Percentiles rank a stretch among this genome's conserved stretches.
Conservation (phyloP, 495 filamentous ascomycete genomes). For the Trichoderma virens region DNA sequence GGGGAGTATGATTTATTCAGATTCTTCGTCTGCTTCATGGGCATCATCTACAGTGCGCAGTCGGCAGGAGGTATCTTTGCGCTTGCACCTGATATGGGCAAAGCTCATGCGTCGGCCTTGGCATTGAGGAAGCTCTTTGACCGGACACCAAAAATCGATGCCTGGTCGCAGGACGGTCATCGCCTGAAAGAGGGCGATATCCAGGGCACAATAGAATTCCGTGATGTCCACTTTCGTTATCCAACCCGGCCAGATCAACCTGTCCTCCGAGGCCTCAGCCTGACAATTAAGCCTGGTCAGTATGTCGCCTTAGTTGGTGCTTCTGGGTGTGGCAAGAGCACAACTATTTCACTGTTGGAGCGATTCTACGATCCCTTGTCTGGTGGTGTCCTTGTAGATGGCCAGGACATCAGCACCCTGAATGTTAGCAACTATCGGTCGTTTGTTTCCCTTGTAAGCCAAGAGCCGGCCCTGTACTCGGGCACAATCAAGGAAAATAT, state of each 20-base stretch:
- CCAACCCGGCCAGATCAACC: slow-evolving; percentile 49
- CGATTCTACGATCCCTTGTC: slow-evolving; percentile 76
- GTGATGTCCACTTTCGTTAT: slow-evolving; percentile 57
- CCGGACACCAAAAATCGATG: slow-evolving; percentile 28
- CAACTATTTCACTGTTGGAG: slow-evolving; percentile 72
- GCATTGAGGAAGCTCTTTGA: slow-evolving; percentile 34
- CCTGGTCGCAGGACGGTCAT: slow-evolving; percentile 70
- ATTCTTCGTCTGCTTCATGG: slow-evolving; percentile 77
- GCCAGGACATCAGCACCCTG: slow-evolving; percentile 50
- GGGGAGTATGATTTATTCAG: slow-evolving; percentile 64
- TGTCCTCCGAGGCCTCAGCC: slow-evolving; percentile 45
- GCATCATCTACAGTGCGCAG: slow-evolving; percentile 32
- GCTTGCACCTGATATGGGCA: slow-evolving; percentile 34
- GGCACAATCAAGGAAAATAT: slow-evolving; percentile 10
- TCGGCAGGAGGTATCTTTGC: slow-evolving; percentile 32
- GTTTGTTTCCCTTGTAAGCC: neutral
- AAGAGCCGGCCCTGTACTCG: slow-evolving; percentile 7
- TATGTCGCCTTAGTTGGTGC: slow-evolving; percentile 78
- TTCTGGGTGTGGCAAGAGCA: slow-evolving; percentile 79
- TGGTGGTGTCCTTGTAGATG: slow-evolving; percentile 67
- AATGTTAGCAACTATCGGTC: slow-evolving; percentile 5
- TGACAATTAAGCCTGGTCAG: slow-evolving; percentile 58
- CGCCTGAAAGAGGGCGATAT: slow-evolving; percentile 40
- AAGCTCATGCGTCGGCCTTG: slow-evolving; percentile 26
- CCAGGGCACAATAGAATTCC: slow-evolving; percentile 46